A percentile compares a stretch with the other conserved stretches of the same genome.
These are phyloP conservation scores for Boletus patriciae DNA, from an alignment of 768 basidiomycete species.

Conservation along the genomic window DNA sequence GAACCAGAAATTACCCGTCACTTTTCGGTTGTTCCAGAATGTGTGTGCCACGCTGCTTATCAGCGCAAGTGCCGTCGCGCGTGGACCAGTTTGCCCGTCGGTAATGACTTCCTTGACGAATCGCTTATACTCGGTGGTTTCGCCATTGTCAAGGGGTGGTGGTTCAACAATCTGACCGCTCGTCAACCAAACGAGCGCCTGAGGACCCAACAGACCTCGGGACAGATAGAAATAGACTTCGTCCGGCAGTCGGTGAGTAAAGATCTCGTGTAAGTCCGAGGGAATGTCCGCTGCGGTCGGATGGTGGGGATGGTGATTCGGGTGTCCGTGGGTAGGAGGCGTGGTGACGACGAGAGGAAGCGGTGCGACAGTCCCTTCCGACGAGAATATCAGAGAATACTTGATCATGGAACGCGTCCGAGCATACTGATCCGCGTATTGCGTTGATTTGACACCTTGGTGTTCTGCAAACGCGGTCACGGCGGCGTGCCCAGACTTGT, in stretches of 20 bases:
- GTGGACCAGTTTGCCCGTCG: slow-evolving; percentile 89
- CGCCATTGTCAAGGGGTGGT: slow-evolving; percentile 91
- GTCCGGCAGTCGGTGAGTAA: slow-evolving; percentile 91
- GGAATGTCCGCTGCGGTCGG: slow-evolving; percentile 89
- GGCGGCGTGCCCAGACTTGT: slow-evolving; percentile 84
- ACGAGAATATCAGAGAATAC: slow-evolving; percentile 85
- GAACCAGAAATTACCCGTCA: slow-evolving; percentile 77
- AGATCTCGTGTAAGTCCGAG: slow-evolving; percentile 88
- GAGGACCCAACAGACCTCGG: slow-evolving; percentile 84
- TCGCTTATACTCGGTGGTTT: slow-evolving; percentile 90
- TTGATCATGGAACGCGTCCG: slow-evolving; percentile 90
- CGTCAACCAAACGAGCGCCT: slow-evolving; percentile 93
- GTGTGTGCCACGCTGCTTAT: slow-evolving; percentile 76
- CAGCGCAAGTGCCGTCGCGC: slow-evolving; percentile 87
- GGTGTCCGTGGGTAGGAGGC: slow-evolving; percentile 48
- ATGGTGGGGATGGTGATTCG: slow-evolving; percentile 60
- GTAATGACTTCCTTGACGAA: slow-evolving; percentile 97
- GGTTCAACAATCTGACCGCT: slow-evolving; percentile 82
- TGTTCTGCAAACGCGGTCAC: slow-evolving; percentile 77
- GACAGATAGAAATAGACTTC: slow-evolving; percentile 97
- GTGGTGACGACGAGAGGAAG: slow-evolving; percentile 68
- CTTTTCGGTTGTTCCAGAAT: slow-evolving; percentile 79
- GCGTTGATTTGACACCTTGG: slow-evolving; percentile 73
- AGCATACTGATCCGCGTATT: slow-evolving; percentile 85
- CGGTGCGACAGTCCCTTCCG: slow-evolving; percentile 80